A percentile compares a stretch with the other conserved stretches of the same genome.
phyloP scores from a whole-genome alignment of 2,329 filamentous ascomycete species.

The Annulohypoxylon truncatum region DNA sequence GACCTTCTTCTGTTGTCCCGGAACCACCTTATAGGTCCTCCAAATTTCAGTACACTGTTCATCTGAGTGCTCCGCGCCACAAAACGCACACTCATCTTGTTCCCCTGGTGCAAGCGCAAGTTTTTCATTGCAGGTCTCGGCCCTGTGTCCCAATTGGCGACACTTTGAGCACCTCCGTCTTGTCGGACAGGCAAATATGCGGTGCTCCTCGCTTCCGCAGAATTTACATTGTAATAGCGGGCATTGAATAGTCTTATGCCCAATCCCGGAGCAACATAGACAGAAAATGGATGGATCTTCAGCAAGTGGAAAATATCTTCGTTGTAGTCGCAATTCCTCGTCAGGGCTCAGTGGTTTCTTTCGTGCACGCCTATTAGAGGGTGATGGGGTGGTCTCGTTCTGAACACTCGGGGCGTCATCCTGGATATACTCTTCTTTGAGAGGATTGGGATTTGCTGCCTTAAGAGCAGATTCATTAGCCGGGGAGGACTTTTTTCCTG shows the following conservation, averaged over 20 bases:
- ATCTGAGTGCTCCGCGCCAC: slow-evolving; percentile 70
- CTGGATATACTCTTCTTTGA: neutral
- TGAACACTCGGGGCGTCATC: neutral
- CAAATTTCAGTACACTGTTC: slow-evolving; percentile 69
- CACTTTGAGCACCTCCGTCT: slow-evolving; percentile 68
- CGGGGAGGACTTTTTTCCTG: slow-evolving; percentile 49
- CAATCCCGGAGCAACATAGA: slow-evolving; percentile 61
- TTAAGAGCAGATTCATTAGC: slow-evolving; percentile 22
- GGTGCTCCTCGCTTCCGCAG: slow-evolving; percentile 61
- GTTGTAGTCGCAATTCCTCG: slow-evolving; percentile 55
- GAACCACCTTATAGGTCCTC: slow-evolving; percentile 63
- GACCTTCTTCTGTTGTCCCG: slow-evolving; percentile 58
- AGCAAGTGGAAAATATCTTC: slow-evolving; percentile 64
- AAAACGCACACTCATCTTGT: slow-evolving; percentile 70
- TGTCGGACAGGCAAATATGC: slow-evolving; percentile 62
- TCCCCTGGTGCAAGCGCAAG: slow-evolving; percentile 64
- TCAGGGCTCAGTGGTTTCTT: slow-evolving; percentile 20
- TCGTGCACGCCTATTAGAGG: neutral
- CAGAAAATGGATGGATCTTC: slow-evolving; percentile 59
- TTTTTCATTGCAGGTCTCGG: slow-evolving; percentile 65
- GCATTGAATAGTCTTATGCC: slow-evolving; percentile 61
- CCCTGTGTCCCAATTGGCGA: slow-evolving; percentile 69
- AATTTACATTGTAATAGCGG: slow-evolving; percentile 60
- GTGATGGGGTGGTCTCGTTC: neutral
- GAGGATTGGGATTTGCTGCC: slow-evolving; percentile 16